Base-by-base conservation (phyloP, 2,329 filamentous ascomycete species). In the Thielaviopsis populi region DNA sequence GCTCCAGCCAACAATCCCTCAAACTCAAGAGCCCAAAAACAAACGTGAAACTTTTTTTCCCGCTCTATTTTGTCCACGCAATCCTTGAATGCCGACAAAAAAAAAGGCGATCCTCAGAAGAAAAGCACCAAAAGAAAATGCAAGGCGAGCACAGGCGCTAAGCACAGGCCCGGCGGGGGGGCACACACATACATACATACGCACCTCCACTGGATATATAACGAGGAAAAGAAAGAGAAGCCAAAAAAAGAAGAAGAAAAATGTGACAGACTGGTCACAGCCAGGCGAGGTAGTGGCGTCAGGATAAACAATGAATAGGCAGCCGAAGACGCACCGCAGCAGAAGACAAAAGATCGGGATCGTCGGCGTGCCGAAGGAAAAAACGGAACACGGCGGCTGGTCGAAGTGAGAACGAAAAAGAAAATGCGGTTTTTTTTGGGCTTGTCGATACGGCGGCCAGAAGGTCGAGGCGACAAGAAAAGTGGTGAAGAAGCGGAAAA, bases 181-280 rank as follows among this genome's bases (percentile, higher is more conserved):
- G 33, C 3, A 33, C 3, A 48, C 46, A 48, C 46, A 48, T 17
- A 50, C 19, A 24, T n/a, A 50, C 33, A 56, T 42, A 62, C 61
- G 53, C 46, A 62, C 61, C 61, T 62, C 48, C 41, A 61, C 41
- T 56, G 48, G 61, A 56, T 37, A 62, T 62, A 54, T 56, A 56
- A 56, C 46, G 53, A 33, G 30, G 13, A 33, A 56, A 50, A 50
- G n/a, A n/a, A n/a, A n/a, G n/a, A n/a, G n/a, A n/a, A n/a, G n/a
- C n/a, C n/a, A n/a, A n/a, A n/a, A n/a, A n/a, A n/a, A n/a, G 40
- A n/a, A n/a, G n/a, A n/a, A n/a, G n/a, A n/a, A n/a, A 22, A 62
- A 62, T 42, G 63, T 62, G 63, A 65, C 63, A 65, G 50, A 50
- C 59, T 65, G 59, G 63, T 62, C 63, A 65, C 63, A 48, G 54